Evolutionary conservation across 208 protist genomes (phyloP).

Genomic region (Leishmania major): DNA sequence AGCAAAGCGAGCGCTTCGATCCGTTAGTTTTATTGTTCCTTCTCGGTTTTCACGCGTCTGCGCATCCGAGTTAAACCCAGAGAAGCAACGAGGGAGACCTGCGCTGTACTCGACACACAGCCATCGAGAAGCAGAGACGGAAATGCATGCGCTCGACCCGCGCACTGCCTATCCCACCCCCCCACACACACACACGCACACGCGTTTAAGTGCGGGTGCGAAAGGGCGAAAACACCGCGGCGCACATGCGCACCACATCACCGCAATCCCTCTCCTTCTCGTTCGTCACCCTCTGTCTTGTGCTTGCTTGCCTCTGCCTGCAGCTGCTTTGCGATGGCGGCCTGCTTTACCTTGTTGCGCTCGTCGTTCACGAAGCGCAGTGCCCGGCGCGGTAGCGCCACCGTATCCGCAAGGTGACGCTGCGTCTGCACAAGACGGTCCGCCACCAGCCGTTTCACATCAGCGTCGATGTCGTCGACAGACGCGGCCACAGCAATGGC

Average conservation of each 20-base stretch:
- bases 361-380: conserved; percentile 73
- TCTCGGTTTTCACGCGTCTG: background rate
- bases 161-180: background rate
- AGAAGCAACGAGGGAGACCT: conserved; percentile 18
- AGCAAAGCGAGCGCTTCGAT: background rate
- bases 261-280: background rate
- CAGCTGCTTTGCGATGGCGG: conserved; percentile 42
- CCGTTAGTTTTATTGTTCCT: background rate
- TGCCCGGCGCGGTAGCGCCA: conserved; percentile 69
- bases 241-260: background rate
- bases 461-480: conserved; percentile 37
- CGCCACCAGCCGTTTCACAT: conserved; percentile 37
- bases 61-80: background rate
- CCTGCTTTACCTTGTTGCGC: conserved; percentile 60
- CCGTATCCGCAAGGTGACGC: conserved; percentile 19
- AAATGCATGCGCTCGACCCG: background rate
- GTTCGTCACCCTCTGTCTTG: background rate
- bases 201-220: background rate
- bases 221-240: background rate
- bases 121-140: background rate
- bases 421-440: conserved; percentile 70
- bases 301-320: conserved; percentile 20
- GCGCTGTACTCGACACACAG: background rate
- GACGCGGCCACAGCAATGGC: conserved; percentile 61
- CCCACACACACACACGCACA: background rate